Evolutionary conservation across 2,329 filamentous ascomycete species (phyloP).

Genomic region (Colletotrichum truncatum): DNA sequence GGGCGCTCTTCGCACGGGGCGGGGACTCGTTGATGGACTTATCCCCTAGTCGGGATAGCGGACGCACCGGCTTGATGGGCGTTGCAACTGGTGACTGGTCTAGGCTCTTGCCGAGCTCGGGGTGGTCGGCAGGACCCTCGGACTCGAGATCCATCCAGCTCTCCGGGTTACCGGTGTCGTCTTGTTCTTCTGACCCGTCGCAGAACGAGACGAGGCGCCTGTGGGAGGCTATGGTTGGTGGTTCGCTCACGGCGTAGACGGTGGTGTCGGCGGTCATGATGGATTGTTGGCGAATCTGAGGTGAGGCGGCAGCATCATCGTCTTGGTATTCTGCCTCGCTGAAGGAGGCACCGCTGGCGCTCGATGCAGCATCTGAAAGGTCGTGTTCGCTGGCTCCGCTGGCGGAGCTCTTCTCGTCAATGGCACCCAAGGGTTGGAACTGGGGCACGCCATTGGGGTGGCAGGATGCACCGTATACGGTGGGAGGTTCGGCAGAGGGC

Average conservation of each 20-base stretch:
- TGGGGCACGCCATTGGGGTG: slow-evolving; percentile 19
- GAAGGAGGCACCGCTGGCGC: slow-evolving; percentile 47
- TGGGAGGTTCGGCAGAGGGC: slow-evolving; percentile 16
- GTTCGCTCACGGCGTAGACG: slow-evolving; percentile 44
- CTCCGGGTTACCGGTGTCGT: not conserved
- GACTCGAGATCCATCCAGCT: slow-evolving; percentile 35
- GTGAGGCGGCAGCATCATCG: slow-evolving; percentile 20
- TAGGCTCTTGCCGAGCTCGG: slow-evolving; percentile 27
- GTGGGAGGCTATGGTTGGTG: slow-evolving; percentile 31
- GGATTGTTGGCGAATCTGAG: slow-evolving; percentile 41
- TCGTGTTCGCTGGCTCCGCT: slow-evolving; percentile 32
- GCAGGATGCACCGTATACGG: slow-evolving; percentile 11
- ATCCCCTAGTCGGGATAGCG: slow-evolving; percentile 22
- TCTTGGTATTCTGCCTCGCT: slow-evolving; percentile 39
- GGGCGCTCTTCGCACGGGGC: slow-evolving; percentile 24
- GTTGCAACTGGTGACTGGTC: slow-evolving; percentile 21
- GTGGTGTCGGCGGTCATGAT: slow-evolving; percentile 51
- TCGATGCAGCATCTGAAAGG: slow-evolving; percentile 34
- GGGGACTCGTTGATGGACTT: slow-evolving; percentile 27
- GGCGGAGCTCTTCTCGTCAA: slow-evolving; percentile 27
- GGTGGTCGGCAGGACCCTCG: slow-evolving; percentile 20
- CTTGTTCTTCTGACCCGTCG: slow-evolving; percentile 14
- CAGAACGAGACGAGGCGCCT: slow-evolving; percentile 23
- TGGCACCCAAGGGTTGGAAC: slow-evolving; percentile 26
- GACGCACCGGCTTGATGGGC: slow-evolving; percentile 26